Percentiles rank a stretch among this genome's conserved stretches.
These are phyloP conservation scores for Corrigiola litoralis DNA, from an alignment of 179 eudicot species.

Conservation along the genomic window DNA sequence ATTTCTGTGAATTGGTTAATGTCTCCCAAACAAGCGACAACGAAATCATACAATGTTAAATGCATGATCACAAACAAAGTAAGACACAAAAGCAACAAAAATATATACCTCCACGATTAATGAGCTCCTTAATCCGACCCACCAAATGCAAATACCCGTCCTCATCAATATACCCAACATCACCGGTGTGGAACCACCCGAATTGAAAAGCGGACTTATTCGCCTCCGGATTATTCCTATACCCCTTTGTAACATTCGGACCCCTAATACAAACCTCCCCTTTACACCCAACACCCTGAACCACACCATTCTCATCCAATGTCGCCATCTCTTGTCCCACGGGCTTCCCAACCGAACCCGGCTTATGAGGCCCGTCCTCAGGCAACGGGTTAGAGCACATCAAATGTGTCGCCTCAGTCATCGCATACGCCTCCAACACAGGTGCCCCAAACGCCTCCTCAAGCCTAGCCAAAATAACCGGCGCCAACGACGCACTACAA, in stretches of 20 bases:
- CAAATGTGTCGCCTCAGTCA: slow-evolving; percentile 74
- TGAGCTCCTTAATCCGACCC: slow-evolving; percentile 75
- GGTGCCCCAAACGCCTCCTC: slow-evolving; percentile 68
- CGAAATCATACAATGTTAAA: not conserved
- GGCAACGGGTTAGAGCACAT: slow-evolving; percentile 82
- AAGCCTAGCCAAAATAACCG: slow-evolving; percentile 44
- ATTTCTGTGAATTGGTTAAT: not conserved
- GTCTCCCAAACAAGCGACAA: not conserved
- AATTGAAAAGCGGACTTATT: slow-evolving; percentile 58
- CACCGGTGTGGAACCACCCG: slow-evolving; percentile 86
- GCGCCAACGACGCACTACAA: slow-evolving; percentile 72
- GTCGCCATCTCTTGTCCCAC: slow-evolving; percentile 73
- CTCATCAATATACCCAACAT: slow-evolving; percentile 56
- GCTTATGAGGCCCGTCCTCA: slow-evolving; percentile 49
- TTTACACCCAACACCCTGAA: slow-evolving; percentile 34
- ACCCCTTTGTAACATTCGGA: slow-evolving; percentile 72
- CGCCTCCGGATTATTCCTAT: slow-evolving; percentile 73
- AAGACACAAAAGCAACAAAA: not conserved
- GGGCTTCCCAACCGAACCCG: slow-evolving; percentile 65
- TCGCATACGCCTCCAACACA: slow-evolving; percentile 78
- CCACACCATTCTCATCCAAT: slow-evolving; percentile 50
- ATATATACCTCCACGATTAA: slow-evolving; percentile 74
- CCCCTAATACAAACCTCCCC: slow-evolving; percentile 85
- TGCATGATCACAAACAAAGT: not conserved
- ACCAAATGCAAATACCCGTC: slow-evolving; percentile 72